These are phyloP conservation scores for Lecanoromycetidae sp. DNA, from an alignment of 2,329 filamentous ascomycete genomes.

Conservation along the genomic window DNA sequence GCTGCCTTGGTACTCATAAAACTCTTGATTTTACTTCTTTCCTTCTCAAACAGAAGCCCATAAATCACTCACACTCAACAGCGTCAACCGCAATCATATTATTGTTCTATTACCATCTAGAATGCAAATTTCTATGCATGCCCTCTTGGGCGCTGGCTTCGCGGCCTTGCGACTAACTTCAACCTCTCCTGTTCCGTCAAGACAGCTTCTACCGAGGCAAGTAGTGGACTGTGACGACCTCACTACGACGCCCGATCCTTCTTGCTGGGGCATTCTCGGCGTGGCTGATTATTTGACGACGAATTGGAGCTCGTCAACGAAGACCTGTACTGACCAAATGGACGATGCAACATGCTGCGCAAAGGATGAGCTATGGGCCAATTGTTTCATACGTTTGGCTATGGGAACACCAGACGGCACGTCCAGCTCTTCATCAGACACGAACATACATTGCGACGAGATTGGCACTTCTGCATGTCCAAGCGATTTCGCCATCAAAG, in stretches of 20 bases:
- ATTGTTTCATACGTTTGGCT: constrained; percentile 1
- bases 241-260: not conserved
- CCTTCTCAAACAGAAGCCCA: no score
- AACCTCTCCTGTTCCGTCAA: not conserved
- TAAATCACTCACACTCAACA: not conserved
- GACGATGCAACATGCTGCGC: not conserved
- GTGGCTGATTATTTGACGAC: constrained; percentile 1
- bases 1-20: no score
- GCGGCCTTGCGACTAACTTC: not conserved
- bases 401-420: not conserved
- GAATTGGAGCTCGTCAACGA: not conserved
- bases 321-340: not conserved
- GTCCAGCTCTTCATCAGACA: constrained; percentile 1
- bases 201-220: not conserved
- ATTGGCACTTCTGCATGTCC: not conserved
- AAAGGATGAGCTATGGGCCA: not conserved
- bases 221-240: not conserved
- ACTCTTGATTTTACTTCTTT: no score
- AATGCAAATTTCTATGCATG: not conserved
- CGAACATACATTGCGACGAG: not conserved
- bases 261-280: constrained; percentile 2
- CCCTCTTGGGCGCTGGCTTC: not conserved
- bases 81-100: not conserved
- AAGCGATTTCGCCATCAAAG: constrained; percentile 6
- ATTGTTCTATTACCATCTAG: not conserved